Evolutionary conservation across 371 early-diverging fungal species (phyloP), one percentile per base, ranked within the genome.

Genomic region (Mortierella sp.): DNA sequence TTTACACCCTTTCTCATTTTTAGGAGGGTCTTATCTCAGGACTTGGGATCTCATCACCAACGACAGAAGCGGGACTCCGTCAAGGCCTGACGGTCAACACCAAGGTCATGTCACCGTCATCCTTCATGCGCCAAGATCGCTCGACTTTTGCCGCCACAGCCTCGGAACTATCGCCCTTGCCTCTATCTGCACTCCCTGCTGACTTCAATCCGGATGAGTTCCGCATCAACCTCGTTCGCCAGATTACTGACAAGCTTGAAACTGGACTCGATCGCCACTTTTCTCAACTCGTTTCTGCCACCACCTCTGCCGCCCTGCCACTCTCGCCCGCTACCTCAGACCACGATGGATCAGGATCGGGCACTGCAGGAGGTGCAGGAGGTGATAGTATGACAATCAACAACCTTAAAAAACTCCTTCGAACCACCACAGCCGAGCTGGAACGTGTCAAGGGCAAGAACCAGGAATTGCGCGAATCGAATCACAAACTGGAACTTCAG

Each of bases 211-310:
- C 86, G 31, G 86, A 85, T 44, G 86, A 85, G 51, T 81, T 85
- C 79, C 74, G 79, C 5, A 81, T 76, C 50, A 78, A 78, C 43
- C 74, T 85, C 37, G 76, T 85, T 76, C 78, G 85, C 11, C 85
- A 85, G 53, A 81, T 85, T 74, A 73, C 81, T 0, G 85, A 85
- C 50, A 78, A 85, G 46, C 81, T 85, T 9, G 86, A 85, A 70
- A 67, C 82, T n/a, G 82, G 82, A 3, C 79, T 85, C n/a, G 81
- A 84, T n/a, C 80, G 84, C 46, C 84, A 84, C 57, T 84, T 80
- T 46, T 75, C 76, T 2, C 86, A 85, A 72, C 26, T 85, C 48
- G 82, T 81, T 9, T 75, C 86, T 0, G 81, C 81, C 24, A 74
- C 80, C 3, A 55, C 64, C 0, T 64, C 78, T 19, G 80, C 76